These are phyloP conservation scores for Annulohypoxylon moriforme DNA, from an alignment of 495 filamentous ascomycete genomes.

Conservation along the genomic window DNA sequence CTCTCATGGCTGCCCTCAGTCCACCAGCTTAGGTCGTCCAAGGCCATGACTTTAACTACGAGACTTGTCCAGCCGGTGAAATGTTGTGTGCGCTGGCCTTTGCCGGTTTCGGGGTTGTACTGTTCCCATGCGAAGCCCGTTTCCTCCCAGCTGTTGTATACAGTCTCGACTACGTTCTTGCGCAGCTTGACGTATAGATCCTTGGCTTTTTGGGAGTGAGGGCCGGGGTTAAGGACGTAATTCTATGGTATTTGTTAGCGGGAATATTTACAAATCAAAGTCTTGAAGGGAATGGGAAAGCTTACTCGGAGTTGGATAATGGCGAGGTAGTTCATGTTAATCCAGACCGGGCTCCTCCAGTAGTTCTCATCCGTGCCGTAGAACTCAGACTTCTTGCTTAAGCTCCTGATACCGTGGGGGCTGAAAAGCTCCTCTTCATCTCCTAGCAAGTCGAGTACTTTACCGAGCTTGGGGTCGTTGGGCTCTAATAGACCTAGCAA, in stretches of 20 bases:
- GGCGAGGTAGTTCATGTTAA: conserved; percentile 96
- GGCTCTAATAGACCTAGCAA: conserved; percentile 78
- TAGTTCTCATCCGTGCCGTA: conserved; percentile 96
- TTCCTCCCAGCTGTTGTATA: conserved; percentile 85
- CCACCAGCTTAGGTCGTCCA: conserved; percentile 62
- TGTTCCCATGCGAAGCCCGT: conserved; percentile 99
- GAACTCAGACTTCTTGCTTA: conserved; percentile 83
- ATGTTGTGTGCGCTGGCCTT: conserved; percentile 94
- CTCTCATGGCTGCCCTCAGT: conserved; percentile 26
- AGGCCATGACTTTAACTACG: conserved; percentile 96
- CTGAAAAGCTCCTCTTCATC: conserved; percentile 90
- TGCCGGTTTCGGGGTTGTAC: conserved; percentile 93
- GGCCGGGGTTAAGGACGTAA: conserved; percentile 67
- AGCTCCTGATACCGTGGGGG: conserved; percentile 82
- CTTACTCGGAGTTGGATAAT: conserved; percentile 84
- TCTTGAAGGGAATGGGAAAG: neutral
- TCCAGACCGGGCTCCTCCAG: conserved; percentile 96
- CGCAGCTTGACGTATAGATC: conserved; percentile 81
- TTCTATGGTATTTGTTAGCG: conserved; percentile 55
- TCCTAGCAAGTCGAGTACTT: conserved; percentile 78
- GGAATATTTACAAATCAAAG: conserved; percentile 35
- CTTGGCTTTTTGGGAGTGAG: conserved; percentile 75
- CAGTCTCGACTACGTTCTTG: conserved; percentile 86
- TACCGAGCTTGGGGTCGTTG: conserved; percentile 76
- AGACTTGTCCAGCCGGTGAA: conserved; percentile 98